Percentiles rank a stretch among this genome's conserved stretches.
phyloP scores from a whole-genome alignment of 768 basidiomycete species.

The Mycena pura region DNA sequence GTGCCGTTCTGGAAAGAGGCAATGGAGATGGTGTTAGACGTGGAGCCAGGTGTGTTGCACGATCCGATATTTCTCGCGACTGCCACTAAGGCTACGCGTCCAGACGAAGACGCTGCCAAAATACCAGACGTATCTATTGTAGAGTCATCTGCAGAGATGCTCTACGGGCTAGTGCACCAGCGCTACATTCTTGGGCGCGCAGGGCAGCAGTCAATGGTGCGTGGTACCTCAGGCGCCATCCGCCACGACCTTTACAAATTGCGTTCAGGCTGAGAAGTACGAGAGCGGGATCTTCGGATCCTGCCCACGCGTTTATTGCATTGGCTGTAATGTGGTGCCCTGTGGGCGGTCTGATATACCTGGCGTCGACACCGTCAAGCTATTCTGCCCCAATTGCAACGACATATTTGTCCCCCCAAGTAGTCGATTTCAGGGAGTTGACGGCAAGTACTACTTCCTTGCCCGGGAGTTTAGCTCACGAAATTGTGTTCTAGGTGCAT shows the following conservation, averaged over 20 bases:
- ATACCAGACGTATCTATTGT: slow-evolving; percentile 99
- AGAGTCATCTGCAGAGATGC: slow-evolving; percentile 95
- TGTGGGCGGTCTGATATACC: slow-evolving; percentile 96
- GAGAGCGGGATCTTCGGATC: slow-evolving; percentile 89
- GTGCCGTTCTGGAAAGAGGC: slow-evolving; percentile 99
- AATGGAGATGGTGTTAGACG: slow-evolving; percentile 99
- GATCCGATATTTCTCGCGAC: slow-evolving; percentile 16
- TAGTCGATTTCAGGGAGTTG: slow-evolving; percentile 93
- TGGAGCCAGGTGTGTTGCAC: slow-evolving; percentile 85
- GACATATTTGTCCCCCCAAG: slow-evolving; percentile 96
- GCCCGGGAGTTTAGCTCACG: slow-evolving; percentile 12
- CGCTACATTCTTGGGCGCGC: slow-evolving; percentile 95
- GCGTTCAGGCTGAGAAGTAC: slow-evolving; percentile 88
- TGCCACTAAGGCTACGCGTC: slow-evolving; percentile 13
- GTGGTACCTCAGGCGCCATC: slow-evolving; percentile 30
- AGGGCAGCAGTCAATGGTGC: slow-evolving; percentile 94
- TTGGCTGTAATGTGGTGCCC: slow-evolving; percentile 87
- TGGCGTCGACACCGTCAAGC: slow-evolving; percentile 95
- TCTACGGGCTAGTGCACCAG: slow-evolving; percentile 98
- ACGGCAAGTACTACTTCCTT: slow-evolving; percentile 63
- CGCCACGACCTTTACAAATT: slow-evolving; percentile 18
- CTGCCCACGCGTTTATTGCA: slow-evolving; percentile 95
- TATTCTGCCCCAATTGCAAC: slow-evolving; percentile 97
- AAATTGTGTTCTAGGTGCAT: slow-evolving; percentile 70
- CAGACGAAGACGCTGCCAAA: slow-evolving; percentile 93